Evolutionary conservation across 441 rosid genomes (phyloP).

Genomic region (Rhodomyrtus psidioides): DNA sequence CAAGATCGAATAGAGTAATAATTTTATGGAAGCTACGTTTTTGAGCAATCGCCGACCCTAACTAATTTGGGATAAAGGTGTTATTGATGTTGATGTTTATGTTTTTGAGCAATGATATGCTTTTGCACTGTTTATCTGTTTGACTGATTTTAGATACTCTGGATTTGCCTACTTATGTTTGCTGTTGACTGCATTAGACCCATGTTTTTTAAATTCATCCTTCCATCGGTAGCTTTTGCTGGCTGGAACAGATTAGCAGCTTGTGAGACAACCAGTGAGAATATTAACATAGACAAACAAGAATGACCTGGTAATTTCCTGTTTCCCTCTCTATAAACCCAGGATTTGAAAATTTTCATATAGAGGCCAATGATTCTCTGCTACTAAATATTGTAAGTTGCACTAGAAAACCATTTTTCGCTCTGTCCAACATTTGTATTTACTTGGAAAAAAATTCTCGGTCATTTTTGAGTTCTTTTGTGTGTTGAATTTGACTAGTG

Average conservation of each 20-base stretch:
- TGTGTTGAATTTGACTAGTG: background rate
- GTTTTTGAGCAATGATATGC: background rate
- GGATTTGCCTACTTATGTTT: no score
- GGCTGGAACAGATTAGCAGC: background rate
- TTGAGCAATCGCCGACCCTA: no score
- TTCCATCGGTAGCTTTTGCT: background rate
- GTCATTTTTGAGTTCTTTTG: background rate
- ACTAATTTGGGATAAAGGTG: no score
- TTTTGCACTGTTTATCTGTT: rapidly evolving
- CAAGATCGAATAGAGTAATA: no score
- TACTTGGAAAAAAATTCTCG: background rate
- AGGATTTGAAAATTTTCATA: background rate
- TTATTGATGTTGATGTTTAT: no score
- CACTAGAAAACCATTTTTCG: background rate
- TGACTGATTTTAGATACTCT: background rate
- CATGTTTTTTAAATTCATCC: background rate
- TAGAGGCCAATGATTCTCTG: background rate
- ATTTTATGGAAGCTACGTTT: no score
- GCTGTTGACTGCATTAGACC: no score
- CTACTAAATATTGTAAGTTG: background rate
- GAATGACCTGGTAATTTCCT: background rate
- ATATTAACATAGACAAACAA: background rate
- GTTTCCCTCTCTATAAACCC: background rate
- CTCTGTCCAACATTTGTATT: background rate
- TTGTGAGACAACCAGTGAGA: background rate